These are phyloP conservation scores for Hsuehochloa calcarea DNA, from an alignment of 176 grass and related monocot genomes.

Conservation along the genomic window DNA sequence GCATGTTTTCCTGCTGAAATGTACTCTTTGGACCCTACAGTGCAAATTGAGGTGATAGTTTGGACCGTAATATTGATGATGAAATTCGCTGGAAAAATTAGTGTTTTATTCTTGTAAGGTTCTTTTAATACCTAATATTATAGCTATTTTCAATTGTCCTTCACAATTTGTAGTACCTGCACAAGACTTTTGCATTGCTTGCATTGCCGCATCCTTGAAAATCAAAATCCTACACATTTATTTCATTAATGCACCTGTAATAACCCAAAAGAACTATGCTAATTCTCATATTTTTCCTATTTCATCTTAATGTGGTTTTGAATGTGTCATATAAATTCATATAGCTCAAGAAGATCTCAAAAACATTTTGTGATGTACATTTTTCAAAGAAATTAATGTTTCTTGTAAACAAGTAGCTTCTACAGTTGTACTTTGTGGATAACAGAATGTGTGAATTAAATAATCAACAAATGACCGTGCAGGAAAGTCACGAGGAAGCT, in stretches of 20 bases:
- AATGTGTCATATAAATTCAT: background rate
- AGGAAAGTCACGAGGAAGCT: slow-evolving; percentile 99
- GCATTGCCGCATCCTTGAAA: background rate
- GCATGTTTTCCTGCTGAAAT: slow-evolving; percentile 15
- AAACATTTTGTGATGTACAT: background rate
- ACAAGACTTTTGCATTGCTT: background rate
- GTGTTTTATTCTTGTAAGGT: slow-evolving; percentile 95
- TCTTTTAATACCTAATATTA: slow-evolving; percentile 13
- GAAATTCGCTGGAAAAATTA: slow-evolving; percentile 78
- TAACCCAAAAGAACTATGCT: background rate
- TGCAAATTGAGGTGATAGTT: slow-evolving; percentile 97
- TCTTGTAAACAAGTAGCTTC: slow-evolving; percentile 1
- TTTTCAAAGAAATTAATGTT: background rate
- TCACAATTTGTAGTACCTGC: background rate
- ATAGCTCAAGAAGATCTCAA: background rate
- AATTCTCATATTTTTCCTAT: background rate
- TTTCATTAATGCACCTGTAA: background rate
- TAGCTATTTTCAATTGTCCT: slow-evolving; percentile 1
- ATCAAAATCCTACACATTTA: background rate
- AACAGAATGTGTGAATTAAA: background rate
- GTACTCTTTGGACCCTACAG: slow-evolving; percentile 44
- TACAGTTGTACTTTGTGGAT: background rate
- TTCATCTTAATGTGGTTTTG: background rate
- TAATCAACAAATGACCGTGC: slow-evolving; percentile 21
- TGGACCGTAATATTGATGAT: slow-evolving; percentile 91